Conservation (phyloP, 805 yeast species). For the Kregervanrija pseudodelftensis region DNA sequence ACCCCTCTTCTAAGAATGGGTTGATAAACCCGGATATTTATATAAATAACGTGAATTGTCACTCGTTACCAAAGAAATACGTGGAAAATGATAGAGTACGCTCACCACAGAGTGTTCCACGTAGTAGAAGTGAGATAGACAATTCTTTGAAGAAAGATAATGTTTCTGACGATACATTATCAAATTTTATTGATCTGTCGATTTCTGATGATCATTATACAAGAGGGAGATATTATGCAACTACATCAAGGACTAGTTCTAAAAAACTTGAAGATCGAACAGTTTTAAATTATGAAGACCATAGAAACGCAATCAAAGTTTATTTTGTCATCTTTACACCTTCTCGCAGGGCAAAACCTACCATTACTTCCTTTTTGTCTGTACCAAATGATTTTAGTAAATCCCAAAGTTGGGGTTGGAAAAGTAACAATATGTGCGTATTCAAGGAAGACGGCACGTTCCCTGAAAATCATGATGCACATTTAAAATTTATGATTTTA, state of each 20-base stretch:
- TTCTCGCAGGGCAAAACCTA: constrained; percentile 37
- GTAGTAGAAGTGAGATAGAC: background rate
- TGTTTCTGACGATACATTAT: constrained; percentile 18
- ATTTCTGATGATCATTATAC: constrained; percentile 9
- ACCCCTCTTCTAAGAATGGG: constrained; percentile 33
- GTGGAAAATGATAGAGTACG: background rate
- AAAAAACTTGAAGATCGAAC: background rate
- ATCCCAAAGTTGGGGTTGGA: constrained; percentile 61
- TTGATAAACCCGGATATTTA: constrained; percentile 33
- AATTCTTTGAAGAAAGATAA: constrained; percentile 2
- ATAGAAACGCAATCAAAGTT: constrained; percentile 37
- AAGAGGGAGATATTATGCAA: background rate
- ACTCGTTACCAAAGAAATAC: constrained; percentile 17
- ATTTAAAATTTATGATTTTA: constrained; percentile 42
- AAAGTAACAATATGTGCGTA: constrained; percentile 45
- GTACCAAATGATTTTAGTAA: constrained; percentile 46
- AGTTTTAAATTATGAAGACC: constrained; percentile 34
- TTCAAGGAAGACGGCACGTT: constrained; percentile 43
- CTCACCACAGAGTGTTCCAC: background rate
- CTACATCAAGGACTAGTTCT: too few relatives aligned
- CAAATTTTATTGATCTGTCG: constrained; percentile 16
- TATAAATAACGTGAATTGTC: constrained; percentile 21
- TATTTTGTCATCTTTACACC: constrained; percentile 52
- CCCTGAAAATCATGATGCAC: constrained; percentile 36
- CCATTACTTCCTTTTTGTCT: constrained; percentile 46